Percentiles rank a stretch among this genome's conserved stretches.
Conservation (phyloP, 1,139 yeast genomes). For the Ogataea hybrid region DNA sequence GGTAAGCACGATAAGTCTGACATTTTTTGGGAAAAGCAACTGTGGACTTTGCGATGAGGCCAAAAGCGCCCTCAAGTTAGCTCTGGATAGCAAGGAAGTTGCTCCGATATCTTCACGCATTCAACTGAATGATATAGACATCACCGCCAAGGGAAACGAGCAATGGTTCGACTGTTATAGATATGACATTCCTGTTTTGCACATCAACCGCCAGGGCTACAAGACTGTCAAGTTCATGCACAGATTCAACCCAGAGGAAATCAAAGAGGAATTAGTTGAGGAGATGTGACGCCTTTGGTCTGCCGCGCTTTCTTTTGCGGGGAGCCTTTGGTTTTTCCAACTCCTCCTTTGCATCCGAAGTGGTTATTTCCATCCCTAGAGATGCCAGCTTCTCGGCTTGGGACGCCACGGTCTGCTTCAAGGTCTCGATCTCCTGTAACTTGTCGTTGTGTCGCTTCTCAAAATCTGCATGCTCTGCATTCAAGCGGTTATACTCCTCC, state of each 20-base stretch:
- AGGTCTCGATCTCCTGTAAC: neutral
- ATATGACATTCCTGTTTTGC: conserved; percentile 88
- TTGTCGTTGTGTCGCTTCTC: neutral
- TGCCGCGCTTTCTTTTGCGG: neutral
- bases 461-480: conserved; percentile 2
- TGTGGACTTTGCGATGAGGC: conserved; percentile 83
- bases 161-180: conserved; percentile 82
- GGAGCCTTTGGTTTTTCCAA: neutral
- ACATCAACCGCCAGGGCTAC: conserved; percentile 52
- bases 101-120: conserved; percentile 27
- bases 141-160: conserved; percentile 62
- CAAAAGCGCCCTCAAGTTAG: conserved; percentile 46
- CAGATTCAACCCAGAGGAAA: conserved; percentile 56
- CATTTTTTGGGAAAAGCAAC: conserved; percentile 73
- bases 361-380: neutral
- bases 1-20: conserved; percentile 34
- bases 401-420: neutral
- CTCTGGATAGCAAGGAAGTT: conserved; percentile 34
- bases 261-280: conserved; percentile 44
- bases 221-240: conserved; percentile 74
- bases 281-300: conserved; percentile 22
- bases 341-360: neutral
- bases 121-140: conserved; percentile 55
- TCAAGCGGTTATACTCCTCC: too few relatives aligned
- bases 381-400: neutral